Percentiles rank a stretch among this genome's conserved stretches.
Evolutionary conservation across 2,329 filamentous ascomycete species (phyloP).

Genomic region (Curvularia sp.): DNA sequence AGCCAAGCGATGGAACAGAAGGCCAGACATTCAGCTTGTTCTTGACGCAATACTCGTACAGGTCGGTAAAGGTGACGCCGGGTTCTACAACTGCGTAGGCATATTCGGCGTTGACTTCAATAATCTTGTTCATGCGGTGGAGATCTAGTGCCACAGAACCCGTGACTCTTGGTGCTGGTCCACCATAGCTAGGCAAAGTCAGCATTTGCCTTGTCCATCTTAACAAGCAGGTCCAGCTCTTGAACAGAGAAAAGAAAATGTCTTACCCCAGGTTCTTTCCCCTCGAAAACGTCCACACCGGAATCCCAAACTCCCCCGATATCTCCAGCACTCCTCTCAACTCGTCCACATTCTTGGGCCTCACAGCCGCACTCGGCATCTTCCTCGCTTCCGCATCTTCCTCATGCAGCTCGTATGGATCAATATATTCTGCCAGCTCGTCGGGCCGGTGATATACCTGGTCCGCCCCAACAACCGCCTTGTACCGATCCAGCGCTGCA

Average conservation of each 20-base stretch:
- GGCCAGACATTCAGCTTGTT: conserved; percentile 45
- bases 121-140: conserved; percentile 53
- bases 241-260: neutral
- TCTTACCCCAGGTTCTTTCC: conserved; percentile 48
- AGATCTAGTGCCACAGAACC: conserved; percentile 46
- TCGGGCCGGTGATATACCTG: conserved; percentile 51
- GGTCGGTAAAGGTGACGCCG: conserved; percentile 39
- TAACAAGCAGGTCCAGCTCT: no score
- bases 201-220: neutral
- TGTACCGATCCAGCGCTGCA: conserved; percentile 47
- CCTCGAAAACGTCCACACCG: conserved; percentile 43
- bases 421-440: conserved; percentile 54
- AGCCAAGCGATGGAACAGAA: conserved; percentile 43
- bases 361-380: conserved; percentile 55
- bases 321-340: conserved; percentile 32
- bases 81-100: conserved; percentile 56
- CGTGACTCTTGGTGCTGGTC: conserved; percentile 46
- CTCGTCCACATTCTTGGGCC: conserved; percentile 40
- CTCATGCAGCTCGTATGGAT: conserved; percentile 56
- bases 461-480: conserved; percentile 47
- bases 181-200: conserved; percentile 33
- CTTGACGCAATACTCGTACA: conserved; percentile 42
- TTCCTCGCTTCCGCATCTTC: conserved; percentile 49
- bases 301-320: conserved; percentile 36
- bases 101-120: conserved; percentile 55